phyloP scores from a whole-genome alignment of 495 filamentous ascomycete species.

The Penicillium antarcticum region DNA sequence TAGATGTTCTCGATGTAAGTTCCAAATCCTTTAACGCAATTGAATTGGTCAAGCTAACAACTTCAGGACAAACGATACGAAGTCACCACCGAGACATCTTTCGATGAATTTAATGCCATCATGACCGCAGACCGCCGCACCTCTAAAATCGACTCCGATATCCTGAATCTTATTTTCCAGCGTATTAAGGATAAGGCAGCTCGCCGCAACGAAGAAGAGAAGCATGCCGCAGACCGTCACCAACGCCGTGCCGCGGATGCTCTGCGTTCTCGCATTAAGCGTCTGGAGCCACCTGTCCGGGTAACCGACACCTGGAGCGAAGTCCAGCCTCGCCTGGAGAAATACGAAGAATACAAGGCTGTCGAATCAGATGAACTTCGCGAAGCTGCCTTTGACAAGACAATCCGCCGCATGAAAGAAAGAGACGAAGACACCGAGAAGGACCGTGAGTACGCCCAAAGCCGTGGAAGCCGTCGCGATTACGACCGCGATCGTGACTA shows the following conservation, averaged over 20 bases:
- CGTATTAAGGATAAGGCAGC: slow-evolving; percentile 78
- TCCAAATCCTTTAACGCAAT: background rate
- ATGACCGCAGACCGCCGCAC: slow-evolving; percentile 82
- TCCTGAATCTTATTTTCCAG: slow-evolving; percentile 75
- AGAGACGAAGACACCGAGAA: slow-evolving; percentile 82
- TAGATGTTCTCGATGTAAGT: slow-evolving; percentile 88
- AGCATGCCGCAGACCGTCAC: slow-evolving; percentile 74
- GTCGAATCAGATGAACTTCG: slow-evolving; percentile 80
- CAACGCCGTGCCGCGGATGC: slow-evolving; percentile 83
- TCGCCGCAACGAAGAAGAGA: slow-evolving; percentile 78
- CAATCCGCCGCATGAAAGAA: slow-evolving; percentile 83
- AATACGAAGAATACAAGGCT: slow-evolving; percentile 76
- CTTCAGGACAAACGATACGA: slow-evolving; percentile 84
- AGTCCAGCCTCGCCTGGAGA: slow-evolving; percentile 72
- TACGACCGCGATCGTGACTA: slow-evolving; percentile 57
- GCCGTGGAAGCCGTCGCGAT: slow-evolving; percentile 37
- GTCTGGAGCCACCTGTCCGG: slow-evolving; percentile 80
- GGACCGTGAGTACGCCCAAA: slow-evolving; percentile 63
- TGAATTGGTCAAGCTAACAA: slow-evolving; percentile 12
- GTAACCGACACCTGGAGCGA: slow-evolving; percentile 81
- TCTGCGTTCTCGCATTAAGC: slow-evolving; percentile 84
- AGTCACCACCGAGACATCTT: slow-evolving; percentile 77
- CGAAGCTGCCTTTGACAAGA: slow-evolving; percentile 84
- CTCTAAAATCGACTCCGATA: slow-evolving; percentile 74
- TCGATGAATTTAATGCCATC: slow-evolving; percentile 77